Conservation (phyloP, 169 alveolate species). For the Eimeria zaria region DNA sequence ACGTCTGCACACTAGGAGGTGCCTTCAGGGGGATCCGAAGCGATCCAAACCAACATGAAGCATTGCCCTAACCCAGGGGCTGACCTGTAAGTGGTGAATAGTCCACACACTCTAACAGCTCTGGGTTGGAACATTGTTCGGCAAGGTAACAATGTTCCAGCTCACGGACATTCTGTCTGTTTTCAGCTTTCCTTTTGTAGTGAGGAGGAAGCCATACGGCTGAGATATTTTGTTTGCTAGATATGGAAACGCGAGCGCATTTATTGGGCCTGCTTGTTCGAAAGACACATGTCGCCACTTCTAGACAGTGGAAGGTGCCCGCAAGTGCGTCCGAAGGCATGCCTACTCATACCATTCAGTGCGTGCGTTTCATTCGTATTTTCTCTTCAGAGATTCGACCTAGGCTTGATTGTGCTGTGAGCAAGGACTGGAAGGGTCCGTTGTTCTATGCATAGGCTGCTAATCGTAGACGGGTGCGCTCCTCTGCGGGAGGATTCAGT, state of each 20-base stretch:
- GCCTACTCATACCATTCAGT: not conserved
- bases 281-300: too few relatives aligned
- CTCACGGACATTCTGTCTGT: not conserved
- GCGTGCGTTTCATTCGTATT: not conserved
- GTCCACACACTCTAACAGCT: not conserved
- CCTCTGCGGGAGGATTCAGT: not conserved
- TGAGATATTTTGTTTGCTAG: not conserved
- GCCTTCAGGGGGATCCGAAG: too few relatives aligned
- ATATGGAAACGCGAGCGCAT: not conserved
- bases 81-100: not conserved
- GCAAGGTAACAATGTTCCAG: not conserved
- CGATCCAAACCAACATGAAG: not conserved
- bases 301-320: not conserved
- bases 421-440: not conserved
- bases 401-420: not conserved
- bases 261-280: too few relatives aligned
- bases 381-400: not conserved
- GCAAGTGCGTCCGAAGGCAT: not conserved
- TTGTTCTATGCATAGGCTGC: not conserved
- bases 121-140: not conserved
- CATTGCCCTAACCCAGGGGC: not conserved
- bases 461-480: not conserved
- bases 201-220: not conserved
- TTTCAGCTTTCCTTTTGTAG: not conserved
- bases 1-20: too few relatives aligned